Evolutionary conservation across 257 asterid genomes (phyloP), one percentile per base, ranked within the genome.

Genomic region (Plectranthus barbatus): DNA sequence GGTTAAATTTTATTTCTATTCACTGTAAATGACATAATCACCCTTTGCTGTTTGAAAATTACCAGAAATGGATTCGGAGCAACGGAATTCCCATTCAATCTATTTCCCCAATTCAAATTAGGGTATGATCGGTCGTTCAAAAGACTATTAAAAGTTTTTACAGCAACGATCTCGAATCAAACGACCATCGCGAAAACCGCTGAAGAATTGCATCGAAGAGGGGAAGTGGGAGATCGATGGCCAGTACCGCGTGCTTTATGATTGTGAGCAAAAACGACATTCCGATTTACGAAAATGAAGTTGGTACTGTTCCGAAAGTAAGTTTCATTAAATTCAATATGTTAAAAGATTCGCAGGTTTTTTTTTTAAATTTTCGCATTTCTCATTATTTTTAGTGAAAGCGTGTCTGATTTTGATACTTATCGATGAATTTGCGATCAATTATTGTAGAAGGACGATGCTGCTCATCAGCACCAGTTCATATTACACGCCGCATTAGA

Each of bases 211-310:
- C 1, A 9, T 13, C 7, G 24, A 62, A 15, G 53, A 24, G 17
- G 59, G 51, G 39, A 20, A 55, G 74, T 7, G 66, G 41, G 49
- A n/a, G 42, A 52, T 56, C 63, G 49, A 92, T 92, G 96, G 88
- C 96, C 23, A 92, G 80, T 69, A 92, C 97, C 14, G 96, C 97
- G 44, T 92, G 99, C 60, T 92, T 92, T 60, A 84, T 92, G 90
- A 92, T 92, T 34, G 96, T 92, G 26, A 92, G 97, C 79, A 85
- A 79, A 71, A 85, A 85, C 47, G 99, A 92, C 73, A 92, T 92
- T 52, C 99, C 96, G 50, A 92, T 92, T 76, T 92, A 92, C 67
- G 97, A 93, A 85, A 96, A 95, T 62, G 97, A 93, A 90, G 99
- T 93, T 56, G 97, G 99, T 52, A 81, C 95, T 34, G 91, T 87